Percentiles rank a stretch among this genome's conserved stretches.
These are phyloP conservation scores for Linum usitatissimum DNA, from an alignment of 345 rosid genomes.

Conservation along the genomic window DNA sequence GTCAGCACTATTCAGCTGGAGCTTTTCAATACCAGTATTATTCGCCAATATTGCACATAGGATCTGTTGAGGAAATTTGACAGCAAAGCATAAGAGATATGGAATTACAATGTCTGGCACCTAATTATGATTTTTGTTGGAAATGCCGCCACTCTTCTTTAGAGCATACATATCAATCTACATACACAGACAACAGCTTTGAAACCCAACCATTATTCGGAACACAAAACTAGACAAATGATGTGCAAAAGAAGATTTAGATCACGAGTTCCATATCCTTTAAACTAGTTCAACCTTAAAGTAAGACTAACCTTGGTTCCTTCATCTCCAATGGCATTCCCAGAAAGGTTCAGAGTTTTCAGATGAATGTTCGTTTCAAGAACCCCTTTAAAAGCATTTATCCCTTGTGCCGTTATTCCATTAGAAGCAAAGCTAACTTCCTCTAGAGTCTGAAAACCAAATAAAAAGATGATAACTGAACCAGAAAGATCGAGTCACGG, in stretches of 20 bases:
- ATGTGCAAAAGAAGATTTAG: not conserved
- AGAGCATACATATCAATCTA: not conserved
- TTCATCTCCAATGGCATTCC: constrained; percentile 91
- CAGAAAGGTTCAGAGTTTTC: constrained; percentile 72
- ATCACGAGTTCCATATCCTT: not conserved
- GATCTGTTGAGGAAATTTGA: constrained; percentile 31
- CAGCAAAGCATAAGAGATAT: not conserved
- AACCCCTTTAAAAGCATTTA: constrained; percentile 74
- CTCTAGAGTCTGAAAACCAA: constrained; percentile 50
- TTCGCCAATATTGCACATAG: constrained; percentile 56
- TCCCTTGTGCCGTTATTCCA: constrained; percentile 80
- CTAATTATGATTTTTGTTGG: not conserved
- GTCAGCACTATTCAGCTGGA: constrained; percentile 74
- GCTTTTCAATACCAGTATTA: constrained; percentile 61
- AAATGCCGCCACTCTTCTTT: not conserved
- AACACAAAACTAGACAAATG: no score
- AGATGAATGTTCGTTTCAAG: constrained; percentile 68
- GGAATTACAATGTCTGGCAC: not conserved
- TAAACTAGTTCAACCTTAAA: not conserved
- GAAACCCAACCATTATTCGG: not conserved
- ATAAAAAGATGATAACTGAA: not conserved
- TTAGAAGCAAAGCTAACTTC: constrained; percentile 96
- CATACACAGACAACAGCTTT: not conserved
- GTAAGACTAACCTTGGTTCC: constrained; percentile 70
- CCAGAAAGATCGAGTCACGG: constrained; percentile 1